Evolutionary conservation across 2,329 filamentous ascomycete genomes (phyloP).

Genomic region (Fusarium agapanthi): DNA sequence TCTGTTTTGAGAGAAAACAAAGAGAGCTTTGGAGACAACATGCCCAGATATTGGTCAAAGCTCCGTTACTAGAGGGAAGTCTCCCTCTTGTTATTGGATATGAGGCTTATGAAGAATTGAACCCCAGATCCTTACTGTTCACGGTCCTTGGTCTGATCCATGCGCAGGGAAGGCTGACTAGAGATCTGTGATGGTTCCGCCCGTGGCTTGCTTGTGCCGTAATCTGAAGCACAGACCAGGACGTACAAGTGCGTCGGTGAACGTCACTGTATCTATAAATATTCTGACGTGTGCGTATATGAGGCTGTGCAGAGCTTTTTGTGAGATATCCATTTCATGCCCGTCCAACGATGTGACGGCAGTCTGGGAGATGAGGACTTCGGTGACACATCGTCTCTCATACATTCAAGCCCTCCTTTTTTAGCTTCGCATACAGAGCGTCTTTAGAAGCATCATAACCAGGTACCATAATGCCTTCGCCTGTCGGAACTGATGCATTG

Average conservation of each 20-base stretch:
- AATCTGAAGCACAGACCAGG: slow-evolving; percentile 7
- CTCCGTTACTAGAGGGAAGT: not conserved
- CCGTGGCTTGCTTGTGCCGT: slow-evolving; percentile 12
- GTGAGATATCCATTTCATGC: not conserved
- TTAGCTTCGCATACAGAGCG: slow-evolving; percentile 36
- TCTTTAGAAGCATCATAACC: slow-evolving; percentile 37
- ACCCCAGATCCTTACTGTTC: slow-evolving; percentile 9
- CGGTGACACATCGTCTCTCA: slow-evolving; percentile 3
- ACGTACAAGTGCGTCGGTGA: not conserved
- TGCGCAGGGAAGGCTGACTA: slow-evolving; percentile 24
- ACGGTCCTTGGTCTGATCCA: slow-evolving; percentile 22
- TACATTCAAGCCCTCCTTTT: slow-evolving; percentile 34
- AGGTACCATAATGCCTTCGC: slow-evolving; percentile 33
- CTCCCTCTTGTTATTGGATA: slow-evolving; percentile 2
- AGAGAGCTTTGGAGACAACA: slow-evolving; percentile 13
- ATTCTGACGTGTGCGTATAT: not conserved
- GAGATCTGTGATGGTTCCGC: not conserved
- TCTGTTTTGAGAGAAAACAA: slow-evolving; percentile 3
- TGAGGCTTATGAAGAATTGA: slow-evolving; percentile 14
- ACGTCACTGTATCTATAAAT: slow-evolving; percentile 1
- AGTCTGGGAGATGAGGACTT: not conserved
- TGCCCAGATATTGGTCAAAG: slow-evolving; percentile 16
- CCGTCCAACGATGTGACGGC: not conserved
- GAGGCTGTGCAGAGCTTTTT: not conserved
- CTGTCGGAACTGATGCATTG: slow-evolving; percentile 38